Evolutionary conservation across 1,284 basidiomycete species (phyloP).

Genomic region (Irpex rosettiformis): DNA sequence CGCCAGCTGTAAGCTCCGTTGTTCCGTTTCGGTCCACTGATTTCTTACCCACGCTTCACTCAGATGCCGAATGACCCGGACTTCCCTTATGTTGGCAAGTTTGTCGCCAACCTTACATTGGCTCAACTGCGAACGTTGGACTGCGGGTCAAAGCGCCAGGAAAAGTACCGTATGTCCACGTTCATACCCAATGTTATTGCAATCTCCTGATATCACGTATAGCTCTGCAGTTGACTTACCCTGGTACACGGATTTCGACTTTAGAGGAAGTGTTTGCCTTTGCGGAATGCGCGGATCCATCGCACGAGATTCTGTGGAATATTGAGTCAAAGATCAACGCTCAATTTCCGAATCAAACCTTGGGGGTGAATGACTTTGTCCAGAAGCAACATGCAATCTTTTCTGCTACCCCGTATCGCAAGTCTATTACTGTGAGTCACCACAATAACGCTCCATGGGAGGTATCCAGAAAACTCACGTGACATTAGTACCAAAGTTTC

Average conservation of each 20-base stretch:
- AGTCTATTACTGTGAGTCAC: slow-evolving; percentile 55
- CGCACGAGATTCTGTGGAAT: slow-evolving; percentile 62
- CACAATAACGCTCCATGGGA: background rate
- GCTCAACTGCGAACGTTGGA: slow-evolving; percentile 76
- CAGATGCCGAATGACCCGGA: slow-evolving; percentile 52
- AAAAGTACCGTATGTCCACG: slow-evolving; percentile 47
- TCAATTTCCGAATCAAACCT: slow-evolving; percentile 50
- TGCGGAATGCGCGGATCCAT: slow-evolving; percentile 64
- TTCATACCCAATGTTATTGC: background rate
- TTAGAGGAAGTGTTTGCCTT: slow-evolving; percentile 74
- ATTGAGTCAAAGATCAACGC: slow-evolving; percentile 80
- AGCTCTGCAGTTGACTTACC: slow-evolving; percentile 65
- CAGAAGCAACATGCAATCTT: slow-evolving; percentile 57
- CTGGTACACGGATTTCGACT: slow-evolving; percentile 69
- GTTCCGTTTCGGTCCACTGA: background rate
- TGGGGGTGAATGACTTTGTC: slow-evolving; percentile 65
- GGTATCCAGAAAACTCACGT: background rate
- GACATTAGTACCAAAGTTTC: slow-evolving; percentile 67
- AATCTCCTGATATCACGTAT: background rate
- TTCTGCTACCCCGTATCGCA: slow-evolving; percentile 48
- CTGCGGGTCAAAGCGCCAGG: slow-evolving; percentile 68
- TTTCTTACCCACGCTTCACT: background rate
- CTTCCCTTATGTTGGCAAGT: slow-evolving; percentile 74
- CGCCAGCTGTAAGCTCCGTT: slow-evolving; percentile 45
- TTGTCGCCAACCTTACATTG: slow-evolving; percentile 72